These are phyloP conservation scores for Recurvomyces mirabilis DNA, from an alignment of 495 filamentous ascomycete species.

Conservation along the genomic window DNA sequence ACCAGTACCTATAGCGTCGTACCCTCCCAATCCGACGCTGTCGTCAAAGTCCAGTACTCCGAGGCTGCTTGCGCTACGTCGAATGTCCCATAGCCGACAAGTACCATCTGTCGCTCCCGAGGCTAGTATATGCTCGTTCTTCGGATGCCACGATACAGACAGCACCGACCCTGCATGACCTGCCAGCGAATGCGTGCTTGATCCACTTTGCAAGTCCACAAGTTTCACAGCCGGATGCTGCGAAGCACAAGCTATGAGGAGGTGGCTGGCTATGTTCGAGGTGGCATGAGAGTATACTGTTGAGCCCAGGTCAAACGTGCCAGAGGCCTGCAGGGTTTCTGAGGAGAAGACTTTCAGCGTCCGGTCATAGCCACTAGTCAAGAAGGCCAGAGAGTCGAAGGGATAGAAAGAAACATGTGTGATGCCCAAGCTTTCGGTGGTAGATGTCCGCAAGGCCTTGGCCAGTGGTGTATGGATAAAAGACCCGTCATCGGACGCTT, in stretches of 20 bases:
- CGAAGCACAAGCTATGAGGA: slow-evolving; percentile 74
- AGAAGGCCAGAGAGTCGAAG: slow-evolving; percentile 67
- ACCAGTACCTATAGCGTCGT: slow-evolving; percentile 38
- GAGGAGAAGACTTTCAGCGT: slow-evolving; percentile 71
- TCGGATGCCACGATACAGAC: slow-evolving; percentile 68
- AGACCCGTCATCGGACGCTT: slow-evolving; percentile 25
- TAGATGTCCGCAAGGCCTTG: slow-evolving; percentile 27
- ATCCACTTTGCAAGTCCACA: slow-evolving; percentile 68
- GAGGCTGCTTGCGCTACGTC: slow-evolving; percentile 58
- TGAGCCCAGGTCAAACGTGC: slow-evolving; percentile 58
- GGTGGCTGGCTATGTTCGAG: slow-evolving; percentile 56
- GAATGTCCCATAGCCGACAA: slow-evolving; percentile 75
- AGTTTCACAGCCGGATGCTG: slow-evolving; percentile 70
- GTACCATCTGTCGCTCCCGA: slow-evolving; percentile 67
- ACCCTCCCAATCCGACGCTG: slow-evolving; percentile 47
- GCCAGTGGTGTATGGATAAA: slow-evolving; percentile 40
- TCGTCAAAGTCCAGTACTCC: slow-evolving; percentile 73
- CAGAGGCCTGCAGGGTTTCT: slow-evolving; percentile 44
- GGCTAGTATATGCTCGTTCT: slow-evolving; percentile 64
- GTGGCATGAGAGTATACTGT: slow-evolving; percentile 66
- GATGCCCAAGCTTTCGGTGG: slow-evolving; percentile 51
- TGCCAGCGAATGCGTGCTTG: slow-evolving; percentile 63
- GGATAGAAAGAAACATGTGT: slow-evolving; percentile 82
- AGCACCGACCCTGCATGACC: slow-evolving; percentile 64
- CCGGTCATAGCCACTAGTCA: slow-evolving; percentile 75